A percentile compares a stretch with the other conserved stretches of the same genome.
These are phyloP conservation scores for Mycena latifolia DNA, from an alignment of 768 basidiomycete genomes.

Conservation along the genomic window DNA sequence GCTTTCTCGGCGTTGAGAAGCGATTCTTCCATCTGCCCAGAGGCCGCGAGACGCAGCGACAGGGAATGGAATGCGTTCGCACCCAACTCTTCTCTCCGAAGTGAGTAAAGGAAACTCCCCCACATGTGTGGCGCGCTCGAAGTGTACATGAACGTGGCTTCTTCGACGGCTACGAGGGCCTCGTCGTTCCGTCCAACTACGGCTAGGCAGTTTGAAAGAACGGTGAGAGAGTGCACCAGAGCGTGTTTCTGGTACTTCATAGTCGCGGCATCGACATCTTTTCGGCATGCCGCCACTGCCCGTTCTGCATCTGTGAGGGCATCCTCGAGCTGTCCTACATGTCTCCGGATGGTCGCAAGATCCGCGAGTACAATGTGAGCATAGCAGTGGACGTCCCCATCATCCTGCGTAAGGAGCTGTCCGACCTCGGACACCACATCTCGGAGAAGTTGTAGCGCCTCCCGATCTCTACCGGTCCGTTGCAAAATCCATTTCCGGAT, in stretches of 20 bases:
- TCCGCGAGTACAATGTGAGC: background rate
- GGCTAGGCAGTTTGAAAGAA: slow-evolving; percentile 2
- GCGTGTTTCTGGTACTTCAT: background rate
- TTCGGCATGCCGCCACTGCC: background rate
- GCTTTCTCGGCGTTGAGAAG: background rate
- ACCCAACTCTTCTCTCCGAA: background rate
- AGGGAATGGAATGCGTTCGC: slow-evolving; percentile 4
- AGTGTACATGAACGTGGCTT: background rate
- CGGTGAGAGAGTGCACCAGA: background rate
- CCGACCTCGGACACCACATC: background rate
- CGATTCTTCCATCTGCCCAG: background rate
- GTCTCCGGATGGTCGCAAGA: background rate
- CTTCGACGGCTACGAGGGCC: background rate
- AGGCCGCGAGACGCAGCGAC: background rate
- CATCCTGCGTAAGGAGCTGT: too few relatives aligned
- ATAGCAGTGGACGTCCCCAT: background rate
- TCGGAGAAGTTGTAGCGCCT: background rate
- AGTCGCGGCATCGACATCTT: background rate
- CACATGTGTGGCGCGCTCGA: background rate
- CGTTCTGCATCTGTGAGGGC: background rate
- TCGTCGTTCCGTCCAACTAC: background rate
- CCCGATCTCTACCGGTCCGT: background rate
- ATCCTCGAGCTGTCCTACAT: background rate
- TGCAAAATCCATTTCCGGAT: background rate
- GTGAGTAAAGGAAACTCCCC: background rate